These are phyloP conservation scores for Chlorella sp. DNA, from an alignment of 139 green algal species.

Conservation along the genomic window DNA sequence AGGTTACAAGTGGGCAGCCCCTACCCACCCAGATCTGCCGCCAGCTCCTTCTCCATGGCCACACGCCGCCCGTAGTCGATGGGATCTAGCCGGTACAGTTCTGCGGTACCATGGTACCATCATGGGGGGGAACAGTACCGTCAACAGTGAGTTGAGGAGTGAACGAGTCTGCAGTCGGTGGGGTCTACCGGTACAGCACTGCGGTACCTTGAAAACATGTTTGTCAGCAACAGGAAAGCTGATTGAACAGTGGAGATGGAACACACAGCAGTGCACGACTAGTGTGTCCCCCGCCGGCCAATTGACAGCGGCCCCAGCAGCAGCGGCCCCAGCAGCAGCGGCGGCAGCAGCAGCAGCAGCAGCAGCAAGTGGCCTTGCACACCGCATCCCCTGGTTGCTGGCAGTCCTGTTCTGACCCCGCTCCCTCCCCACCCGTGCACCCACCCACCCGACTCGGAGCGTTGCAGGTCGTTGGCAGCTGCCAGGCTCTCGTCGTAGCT, in stretches of 20 bases:
- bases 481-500: conserved; percentile 91
- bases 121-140: background rate
- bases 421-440: no score
- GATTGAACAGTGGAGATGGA: no score
- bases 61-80: conserved; percentile 93
- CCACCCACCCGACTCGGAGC: conserved; percentile 41
- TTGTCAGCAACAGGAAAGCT: no score
- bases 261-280: no score
- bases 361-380: no score
- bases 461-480: conserved; percentile 86
- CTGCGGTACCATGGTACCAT: conserved; percentile 19
- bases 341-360: no score
- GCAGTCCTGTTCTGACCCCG: no score
- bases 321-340: no score
- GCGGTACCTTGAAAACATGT: background rate
- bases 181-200: conserved; percentile 79
- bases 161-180: conserved; percentile 87
- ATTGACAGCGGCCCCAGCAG: no score
- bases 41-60: conserved; percentile 65
- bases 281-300: no score
- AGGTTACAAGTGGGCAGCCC: background rate
- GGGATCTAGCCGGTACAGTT: conserved; percentile 79
- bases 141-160: background rate
- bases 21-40: conserved; percentile 33
- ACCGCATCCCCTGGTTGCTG: background rate